phyloP scores from a whole-genome alignment of 1,139 yeast species.

The Magnusiomyces paraingens region DNA sequence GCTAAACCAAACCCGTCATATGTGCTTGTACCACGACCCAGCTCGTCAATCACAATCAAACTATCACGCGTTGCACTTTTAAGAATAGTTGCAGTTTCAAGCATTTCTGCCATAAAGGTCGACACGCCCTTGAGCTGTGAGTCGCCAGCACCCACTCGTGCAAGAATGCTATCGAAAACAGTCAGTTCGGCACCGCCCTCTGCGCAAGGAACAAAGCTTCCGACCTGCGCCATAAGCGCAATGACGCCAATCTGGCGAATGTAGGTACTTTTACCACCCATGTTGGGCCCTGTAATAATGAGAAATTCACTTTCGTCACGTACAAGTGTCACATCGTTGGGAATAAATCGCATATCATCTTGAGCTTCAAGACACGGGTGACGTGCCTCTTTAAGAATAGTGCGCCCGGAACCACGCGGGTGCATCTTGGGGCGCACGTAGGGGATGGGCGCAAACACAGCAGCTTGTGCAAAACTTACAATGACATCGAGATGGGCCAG shows the following conservation, averaged over 20 bases:
- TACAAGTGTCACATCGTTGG: constrained; percentile 66
- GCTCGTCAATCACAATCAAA: constrained; percentile 84
- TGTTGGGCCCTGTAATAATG: constrained; percentile 93
- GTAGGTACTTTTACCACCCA: constrained; percentile 98
- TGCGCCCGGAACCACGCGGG: constrained; percentile 46
- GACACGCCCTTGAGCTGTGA: constrained; percentile 95
- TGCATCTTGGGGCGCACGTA: constrained; percentile 67
- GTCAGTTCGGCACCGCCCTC: constrained; percentile 56
- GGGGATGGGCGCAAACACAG: constrained; percentile 77
- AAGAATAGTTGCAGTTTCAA: constrained; percentile 87
- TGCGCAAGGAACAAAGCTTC: constrained; percentile 79
- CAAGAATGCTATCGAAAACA: constrained; percentile 82
- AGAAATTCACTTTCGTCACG: constrained; percentile 56
- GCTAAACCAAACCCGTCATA: constrained; percentile 98
- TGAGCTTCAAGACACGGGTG: constrained; percentile 94
- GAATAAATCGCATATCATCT: constrained; percentile 78
- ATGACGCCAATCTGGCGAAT: constrained; percentile 89
- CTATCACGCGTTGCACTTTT: constrained; percentile 81
- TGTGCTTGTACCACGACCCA: constrained; percentile 95
- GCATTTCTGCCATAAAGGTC: constrained; percentile 97
- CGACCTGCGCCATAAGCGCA: constrained; percentile 84
- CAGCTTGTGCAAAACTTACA: constrained; percentile 76
- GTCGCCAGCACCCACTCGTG: constrained; percentile 98
- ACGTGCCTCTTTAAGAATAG: constrained; percentile 63
- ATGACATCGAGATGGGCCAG: constrained; percentile 79